Evolutionary conservation across 768 basidiomycete species (phyloP).

Genomic region (Tricholoma bakamatsutake): DNA sequence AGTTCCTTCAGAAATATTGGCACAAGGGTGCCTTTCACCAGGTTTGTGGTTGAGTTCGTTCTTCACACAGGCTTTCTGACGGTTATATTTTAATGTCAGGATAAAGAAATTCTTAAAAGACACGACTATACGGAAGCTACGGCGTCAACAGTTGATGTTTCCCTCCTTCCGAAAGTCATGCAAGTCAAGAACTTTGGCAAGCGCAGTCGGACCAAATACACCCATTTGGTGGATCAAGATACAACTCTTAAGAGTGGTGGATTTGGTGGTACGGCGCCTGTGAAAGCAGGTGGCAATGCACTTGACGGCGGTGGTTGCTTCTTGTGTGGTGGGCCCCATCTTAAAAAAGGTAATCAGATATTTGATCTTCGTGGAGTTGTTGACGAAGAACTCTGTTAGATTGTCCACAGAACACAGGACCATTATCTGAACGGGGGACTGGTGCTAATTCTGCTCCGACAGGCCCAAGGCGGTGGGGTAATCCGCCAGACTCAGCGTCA

Average conservation of each 20-base stretch:
- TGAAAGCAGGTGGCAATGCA: constrained; percentile 50
- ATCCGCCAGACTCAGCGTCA: constrained; percentile 22
- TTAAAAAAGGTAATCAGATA: constrained; percentile 68
- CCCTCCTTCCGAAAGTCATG: constrained; percentile 90
- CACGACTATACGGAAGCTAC: constrained; percentile 91
- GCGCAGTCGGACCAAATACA: constrained; percentile 91
- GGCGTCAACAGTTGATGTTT: constrained; percentile 82
- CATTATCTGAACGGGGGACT: constrained; percentile 24
- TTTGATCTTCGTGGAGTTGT: background rate
- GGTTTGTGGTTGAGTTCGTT: constrained; percentile 33
- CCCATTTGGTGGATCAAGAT: constrained; percentile 92
- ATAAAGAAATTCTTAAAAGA: constrained; percentile 76
- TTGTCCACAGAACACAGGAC: constrained; percentile 47
- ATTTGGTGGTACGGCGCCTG: constrained; percentile 53
- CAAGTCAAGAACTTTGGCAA: constrained; percentile 95
- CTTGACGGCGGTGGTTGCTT: constrained; percentile 75
- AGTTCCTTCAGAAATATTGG: constrained; percentile 97
- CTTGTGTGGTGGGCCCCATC: constrained; percentile 88
- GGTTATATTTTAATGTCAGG: constrained; percentile 31
- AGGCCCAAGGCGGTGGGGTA: constrained; percentile 28
- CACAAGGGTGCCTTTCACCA: constrained; percentile 99
- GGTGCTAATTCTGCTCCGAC: constrained; percentile 28
- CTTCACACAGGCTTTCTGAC: background rate
- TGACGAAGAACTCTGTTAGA: constrained; percentile 23
- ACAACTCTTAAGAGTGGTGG: constrained; percentile 64